Evolutionary conservation across 169 alveolate genomes (phyloP).

Genomic region (Plasmodium vinckei): DNA sequence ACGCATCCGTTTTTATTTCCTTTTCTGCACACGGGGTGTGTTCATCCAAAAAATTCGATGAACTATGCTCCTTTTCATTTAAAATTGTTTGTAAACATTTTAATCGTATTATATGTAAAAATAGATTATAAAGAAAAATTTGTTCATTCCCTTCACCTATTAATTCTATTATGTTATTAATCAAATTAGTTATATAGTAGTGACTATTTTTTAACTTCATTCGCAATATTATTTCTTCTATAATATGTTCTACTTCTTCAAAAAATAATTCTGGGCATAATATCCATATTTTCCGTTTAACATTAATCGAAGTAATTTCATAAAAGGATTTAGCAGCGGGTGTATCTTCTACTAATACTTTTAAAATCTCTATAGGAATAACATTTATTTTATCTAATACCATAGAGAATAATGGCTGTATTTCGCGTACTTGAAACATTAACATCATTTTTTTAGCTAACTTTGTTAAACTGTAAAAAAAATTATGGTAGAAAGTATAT

Average conservation of each 20-base stretch:
- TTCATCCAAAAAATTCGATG: background rate
- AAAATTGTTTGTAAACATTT: slow-evolving; percentile 44
- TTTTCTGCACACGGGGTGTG: background rate
- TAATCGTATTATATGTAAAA: slow-evolving; percentile 62
- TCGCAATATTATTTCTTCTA: slow-evolving; percentile 65
- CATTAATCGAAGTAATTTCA: slow-evolving; percentile 75
- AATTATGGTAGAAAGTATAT: background rate
- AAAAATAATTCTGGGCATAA: slow-evolving; percentile 49
- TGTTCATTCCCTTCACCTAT: slow-evolving; percentile 65
- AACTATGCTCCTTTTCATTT: slow-evolving; percentile 30
- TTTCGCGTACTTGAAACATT: slow-evolving; percentile 86
- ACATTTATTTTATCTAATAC: slow-evolving; percentile 79
- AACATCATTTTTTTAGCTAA: slow-evolving; percentile 83
- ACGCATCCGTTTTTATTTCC: background rate
- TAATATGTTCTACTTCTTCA: slow-evolving; percentile 53
- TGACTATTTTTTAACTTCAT: slow-evolving; percentile 53
- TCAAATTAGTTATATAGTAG: slow-evolving; percentile 5
- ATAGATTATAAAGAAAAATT: slow-evolving; percentile 52
- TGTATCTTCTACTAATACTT: slow-evolving; percentile 80
- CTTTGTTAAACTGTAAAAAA: slow-evolving; percentile 31
- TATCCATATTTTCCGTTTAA: slow-evolving; percentile 72
- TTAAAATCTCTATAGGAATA: slow-evolving; percentile 80
- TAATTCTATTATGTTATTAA: slow-evolving; percentile 35
- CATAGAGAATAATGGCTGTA: slow-evolving; percentile 82
- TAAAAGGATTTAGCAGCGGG: slow-evolving; percentile 82